Percentiles rank a stretch among this genome's conserved stretches.
These are phyloP conservation scores for Sarocladium strictum DNA, from an alignment of 2,329 filamentous ascomycete species.

Conservation along the genomic window DNA sequence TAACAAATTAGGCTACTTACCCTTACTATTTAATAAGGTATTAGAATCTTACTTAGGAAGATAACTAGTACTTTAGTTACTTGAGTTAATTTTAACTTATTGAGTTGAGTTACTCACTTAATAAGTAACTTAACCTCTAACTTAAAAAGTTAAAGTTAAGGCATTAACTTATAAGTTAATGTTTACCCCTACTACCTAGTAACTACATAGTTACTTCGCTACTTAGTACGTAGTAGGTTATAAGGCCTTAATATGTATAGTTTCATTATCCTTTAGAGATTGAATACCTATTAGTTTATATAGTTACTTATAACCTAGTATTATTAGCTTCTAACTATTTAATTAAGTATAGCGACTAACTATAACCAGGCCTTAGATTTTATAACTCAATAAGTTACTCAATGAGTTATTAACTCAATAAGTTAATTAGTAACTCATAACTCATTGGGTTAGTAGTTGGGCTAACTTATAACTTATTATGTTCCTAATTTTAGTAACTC, in stretches of 20 bases:
- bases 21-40: no score
- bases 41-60: no score
- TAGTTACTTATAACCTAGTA: no score
- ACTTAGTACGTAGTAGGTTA: not conserved
- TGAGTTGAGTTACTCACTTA: no score
- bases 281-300: no score
- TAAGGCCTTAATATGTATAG: not conserved
- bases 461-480: not conserved
- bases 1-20: no score
- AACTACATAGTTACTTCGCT: not conserved
- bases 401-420: not conserved
- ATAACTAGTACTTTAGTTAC: no score
- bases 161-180: not conserved
- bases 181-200: no score
- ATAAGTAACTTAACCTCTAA: no score
- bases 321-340: not conserved
- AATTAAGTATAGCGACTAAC: not conserved
- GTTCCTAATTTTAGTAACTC: constrained; percentile 3
- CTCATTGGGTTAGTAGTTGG: not conserved
- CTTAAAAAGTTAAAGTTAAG: no score
- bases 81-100: no score
- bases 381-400: not conserved
- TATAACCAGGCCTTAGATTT: no score
- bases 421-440: not conserved
- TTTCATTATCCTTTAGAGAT: not conserved